Percentiles rank a stretch among this genome's conserved stretches.
Conservation (phyloP, 805 yeast species). For the Saccharomycopsis fodiens region DNA sequence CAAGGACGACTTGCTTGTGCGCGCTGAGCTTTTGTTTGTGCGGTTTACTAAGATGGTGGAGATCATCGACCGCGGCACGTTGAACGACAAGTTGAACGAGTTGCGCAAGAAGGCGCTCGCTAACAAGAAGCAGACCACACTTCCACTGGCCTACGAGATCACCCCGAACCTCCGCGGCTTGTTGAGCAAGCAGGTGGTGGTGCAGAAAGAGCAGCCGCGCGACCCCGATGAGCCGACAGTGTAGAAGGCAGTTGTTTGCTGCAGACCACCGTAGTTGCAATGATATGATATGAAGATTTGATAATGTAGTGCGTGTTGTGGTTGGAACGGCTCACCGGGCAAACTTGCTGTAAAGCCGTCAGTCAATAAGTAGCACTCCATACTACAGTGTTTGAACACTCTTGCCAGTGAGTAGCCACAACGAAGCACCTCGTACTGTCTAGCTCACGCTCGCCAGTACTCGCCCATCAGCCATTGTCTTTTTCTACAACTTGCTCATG, state of each 20-base stretch:
- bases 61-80: slow-evolving; percentile 52
- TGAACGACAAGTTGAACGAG: slow-evolving; percentile 18
- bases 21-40: slow-evolving; percentile 77
- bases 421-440: too few relatives aligned
- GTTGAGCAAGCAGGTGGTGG: slow-evolving; percentile 51
- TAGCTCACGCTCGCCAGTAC: too few relatives aligned
- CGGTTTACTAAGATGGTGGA: slow-evolving; percentile 75
- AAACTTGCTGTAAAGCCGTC: too few relatives aligned
- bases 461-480: too few relatives aligned
- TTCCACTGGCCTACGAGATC: slow-evolving; percentile 22
- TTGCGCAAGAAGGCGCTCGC: slow-evolving; percentile 11
- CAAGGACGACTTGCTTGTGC: slow-evolving; percentile 66
- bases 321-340: too few relatives aligned
- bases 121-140: slow-evolving; percentile 14
- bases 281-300: neutral
- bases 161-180: slow-evolving; percentile 50
- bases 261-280: neutral
- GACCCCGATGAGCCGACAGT: slow-evolving; percentile 24
- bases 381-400: too few relatives aligned
- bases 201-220: slow-evolving; percentile 50
- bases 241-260: too few relatives aligned
- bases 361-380: too few relatives aligned
- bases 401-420: too few relatives aligned
- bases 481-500: too few relatives aligned
- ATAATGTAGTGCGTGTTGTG: too few relatives aligned